Evolutionary conservation across 305 asterid species (phyloP), one percentile per base, ranked within the genome.

Genomic region (Rubia balearica): DNA sequence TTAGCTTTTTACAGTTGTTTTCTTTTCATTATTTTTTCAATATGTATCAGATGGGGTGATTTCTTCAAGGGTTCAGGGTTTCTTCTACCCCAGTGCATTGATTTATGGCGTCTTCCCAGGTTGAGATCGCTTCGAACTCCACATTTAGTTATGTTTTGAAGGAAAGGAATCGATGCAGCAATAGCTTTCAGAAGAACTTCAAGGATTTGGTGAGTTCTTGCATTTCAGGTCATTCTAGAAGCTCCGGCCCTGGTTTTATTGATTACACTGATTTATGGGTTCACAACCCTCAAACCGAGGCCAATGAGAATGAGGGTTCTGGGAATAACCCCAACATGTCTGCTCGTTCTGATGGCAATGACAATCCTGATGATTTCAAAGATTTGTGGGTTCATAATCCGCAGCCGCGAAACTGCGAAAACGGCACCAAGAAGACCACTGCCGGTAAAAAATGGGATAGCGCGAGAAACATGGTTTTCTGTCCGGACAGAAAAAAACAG

Each of bases 101-200:
- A 51, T 51, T 16, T 65, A 81, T 81, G 85, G 77, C 81, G 2
- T 78, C 83, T 73, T 79, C 85, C 40, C 83, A 81, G 70, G 85
- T 81, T 33, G 81, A 76, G 68, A 74, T 76, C 59, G 74, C 81
- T 13, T 71, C 83, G 24, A 42, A 74, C 74, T 68, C 79, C 6
- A 71, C 82, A 5, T 77, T 77, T 61, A 73, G 67, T 21, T 72
- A 67, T 75, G 76, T 75, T 43, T 67, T 77, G 36, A 77, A 76
- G 72, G 71, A 78, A 30, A 68, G 68, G 27, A 73, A 70, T 48
- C 67, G 75, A 19, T 45, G 33, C 22, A 63, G 57, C 22, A 70
- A 67, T 74, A 59, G 72, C 60, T 81, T 75, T 13, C 67, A 70
- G n/a, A 73, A 78, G 75, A 75, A 81, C 57, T 59, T 81, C 69